Conservation (phyloP, 2,329 filamentous ascomycete species). For the Trematosphaeria pertusa region DNA sequence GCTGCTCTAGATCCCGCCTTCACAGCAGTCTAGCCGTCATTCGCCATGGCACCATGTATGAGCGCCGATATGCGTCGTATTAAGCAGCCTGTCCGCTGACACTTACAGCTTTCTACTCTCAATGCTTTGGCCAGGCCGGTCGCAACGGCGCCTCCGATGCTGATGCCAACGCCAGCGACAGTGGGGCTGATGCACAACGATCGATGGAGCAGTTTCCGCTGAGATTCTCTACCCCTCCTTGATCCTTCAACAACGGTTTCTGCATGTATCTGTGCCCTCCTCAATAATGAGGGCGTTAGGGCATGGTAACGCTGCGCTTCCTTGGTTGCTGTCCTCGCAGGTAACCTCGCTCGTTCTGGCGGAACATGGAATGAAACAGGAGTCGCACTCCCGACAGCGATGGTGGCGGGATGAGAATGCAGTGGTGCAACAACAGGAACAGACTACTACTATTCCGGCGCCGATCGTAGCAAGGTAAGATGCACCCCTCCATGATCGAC, state of each 20-base stretch:
- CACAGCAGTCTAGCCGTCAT: too few species aligned
- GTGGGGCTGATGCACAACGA: not conserved
- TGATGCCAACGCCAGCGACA: not conserved
- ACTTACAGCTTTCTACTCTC: too few species aligned
- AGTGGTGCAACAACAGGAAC: not conserved
- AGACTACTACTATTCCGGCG: slow-evolving; percentile 9
- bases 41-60: too few species aligned
- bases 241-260: not conserved
- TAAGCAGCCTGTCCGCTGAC: too few species aligned
- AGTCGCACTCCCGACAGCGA: not conserved
- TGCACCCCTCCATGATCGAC: not conserved
- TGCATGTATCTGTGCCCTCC: too few species aligned
- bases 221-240: not conserved
- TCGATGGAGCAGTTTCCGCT: not conserved
- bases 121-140: too few species aligned
- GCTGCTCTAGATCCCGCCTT: too few species aligned
- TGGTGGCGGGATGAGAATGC: not conserved
- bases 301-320: slow-evolving; percentile 2
- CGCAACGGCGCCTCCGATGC: too few species aligned
- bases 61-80: too few species aligned
- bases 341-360: not conserved
- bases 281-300: slow-evolving; percentile 11
- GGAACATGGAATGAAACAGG: not conserved
- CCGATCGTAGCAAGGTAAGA: slow-evolving; percentile 21
- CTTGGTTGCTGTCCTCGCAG: not conserved